Evolutionary conservation across 73 alveolate species (phyloP), one percentile per base, ranked within the genome.

Genomic region (Uronychia binucleata): DNA sequence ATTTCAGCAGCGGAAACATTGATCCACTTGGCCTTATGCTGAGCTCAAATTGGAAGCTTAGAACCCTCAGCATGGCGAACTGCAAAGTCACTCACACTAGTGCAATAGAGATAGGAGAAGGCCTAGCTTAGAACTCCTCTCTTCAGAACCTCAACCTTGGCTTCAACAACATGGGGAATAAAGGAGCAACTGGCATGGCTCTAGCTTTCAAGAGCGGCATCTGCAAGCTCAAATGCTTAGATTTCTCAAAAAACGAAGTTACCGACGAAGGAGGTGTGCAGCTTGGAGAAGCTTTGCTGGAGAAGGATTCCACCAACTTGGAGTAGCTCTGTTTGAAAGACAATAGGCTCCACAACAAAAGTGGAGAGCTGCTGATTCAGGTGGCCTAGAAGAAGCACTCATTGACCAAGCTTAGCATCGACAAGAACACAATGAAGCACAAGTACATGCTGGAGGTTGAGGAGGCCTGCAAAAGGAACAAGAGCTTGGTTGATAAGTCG

Each of bases 41-140:
- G 46, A 35, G 33, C 19, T 34, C 85, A 32, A 88, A 88, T 59
- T 79, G 81, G 59, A 78, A 46, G 30, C 57, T 88, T 11, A 46
- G 57, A 34, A 33, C 86, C 19, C 28, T 79, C 0, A 35, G 30
- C 26, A 26, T 79, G 58, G 34, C 79, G 19, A 79, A 79, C 28
- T 79, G 86, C 58, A 57, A 57, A 1, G 58, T 79, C 13, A 79
- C 77, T 1, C 30, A 30, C 30, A 58, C 28, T 1, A 75, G 58
- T 34, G 86, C 86, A 19, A 32, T 14, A 26, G 58, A 34, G 26
- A 35, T 79, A 35, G 77, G 77, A 13, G 58, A 35, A 34, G 86
- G 86, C 1, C 58, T 79, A 34, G 13, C 59, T 28, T 11, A 35
- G 58, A 79, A 79, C 28, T 1, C 57, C 1, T 26, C 75, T 14